Base-by-base conservation (phyloP, 2,329 filamentous ascomycete genomes). In the Aspergillus luchuensis region DNA sequence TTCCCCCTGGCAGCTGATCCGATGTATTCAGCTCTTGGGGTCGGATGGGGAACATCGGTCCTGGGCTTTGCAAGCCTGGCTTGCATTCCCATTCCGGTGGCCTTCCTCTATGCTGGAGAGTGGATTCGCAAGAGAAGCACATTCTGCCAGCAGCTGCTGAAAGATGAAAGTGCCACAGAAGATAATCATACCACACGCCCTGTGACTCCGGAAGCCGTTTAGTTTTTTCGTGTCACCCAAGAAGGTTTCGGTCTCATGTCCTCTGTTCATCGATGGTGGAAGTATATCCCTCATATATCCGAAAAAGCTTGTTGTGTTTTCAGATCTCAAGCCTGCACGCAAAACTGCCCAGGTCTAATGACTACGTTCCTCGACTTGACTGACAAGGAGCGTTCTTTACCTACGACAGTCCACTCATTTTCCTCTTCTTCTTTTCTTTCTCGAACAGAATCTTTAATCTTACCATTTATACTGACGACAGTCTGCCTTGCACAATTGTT, bases 1-100 rank as follows among this genome's bases (percentile, higher is more conserved):
- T 77, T 89, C 49, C 87, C 87, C 4, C 77, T 89, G 11, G 78
- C 77, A 7, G 74, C 76, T 5, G 66, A 68, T 15, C 69, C 70
- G 2, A 73, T 80, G 64, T 80, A 80, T 62, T 45, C 63, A 3
- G 68, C 64, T 6, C 63, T 80, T 8, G 76, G 78, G 0, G 72
- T 80, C 2, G 63, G 72, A 1, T 80, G 78, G 78, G 78, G 74
- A 4, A 78, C 76, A 43, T 77, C 73, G 13, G 59, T 80, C 5
- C 66, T 80, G 13, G 79, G 72, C 1, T 79, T 79, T 58, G 57
- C 76, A 19, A 74, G 74, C 57, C 19, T 79, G 21, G 70, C 65
- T 2, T 77, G 79, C 60, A 69, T 72, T 21, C 69, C 74, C 1
- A 79, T 80, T 57, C 79, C 79, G 2, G 76, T 80, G 65, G 70